These are phyloP conservation scores for Candida nanaspora DNA, from an alignment of 805 yeast species.

Conservation along the genomic window DNA sequence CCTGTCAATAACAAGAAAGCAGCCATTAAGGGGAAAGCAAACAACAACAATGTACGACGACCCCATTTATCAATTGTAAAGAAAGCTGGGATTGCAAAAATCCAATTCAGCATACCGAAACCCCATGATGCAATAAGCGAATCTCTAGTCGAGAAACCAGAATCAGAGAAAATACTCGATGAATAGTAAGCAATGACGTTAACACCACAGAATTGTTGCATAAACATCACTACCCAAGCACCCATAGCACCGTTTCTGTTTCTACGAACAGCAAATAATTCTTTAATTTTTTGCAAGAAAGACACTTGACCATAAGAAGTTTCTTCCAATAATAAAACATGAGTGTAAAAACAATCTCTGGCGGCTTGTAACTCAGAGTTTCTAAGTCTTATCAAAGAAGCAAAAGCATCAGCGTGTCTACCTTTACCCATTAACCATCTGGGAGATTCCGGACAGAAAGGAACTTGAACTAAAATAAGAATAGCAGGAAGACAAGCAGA, in stretches of 20 bases:
- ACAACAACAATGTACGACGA: conserved; percentile 51
- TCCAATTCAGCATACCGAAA: conserved; percentile 72
- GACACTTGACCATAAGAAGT: conserved; percentile 38
- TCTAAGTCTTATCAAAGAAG: conserved; percentile 43
- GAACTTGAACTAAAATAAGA: conserved; percentile 51
- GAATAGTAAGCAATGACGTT: conserved; percentile 85
- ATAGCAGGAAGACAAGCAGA: conserved; percentile 64
- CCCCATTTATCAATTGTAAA: conserved; percentile 75
- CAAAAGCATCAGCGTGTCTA: conserved; percentile 51
- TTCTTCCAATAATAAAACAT: conserved; percentile 59
- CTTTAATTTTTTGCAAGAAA: conserved; percentile 38
- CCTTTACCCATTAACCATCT: conserved; percentile 73
- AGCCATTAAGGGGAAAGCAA: conserved; percentile 62
- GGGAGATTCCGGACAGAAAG: conserved; percentile 69
- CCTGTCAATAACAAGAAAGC: conserved; percentile 54
- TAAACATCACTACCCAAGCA: conserved; percentile 76
- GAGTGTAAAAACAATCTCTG: conserved; percentile 63
- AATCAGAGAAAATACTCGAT: conserved; percentile 62
- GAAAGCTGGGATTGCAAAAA: conserved; percentile 79
- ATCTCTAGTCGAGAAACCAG: conserved; percentile 54
- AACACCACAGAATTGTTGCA: conserved; percentile 90
- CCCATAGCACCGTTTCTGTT: conserved; percentile 79
- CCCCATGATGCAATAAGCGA: conserved; percentile 82
- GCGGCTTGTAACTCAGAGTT: conserved; percentile 53
- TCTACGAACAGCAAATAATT: conserved; percentile 66